Evolutionary conservation across 2,329 filamentous ascomycete species (phyloP), one percentile per base, ranked within the genome.

Genomic region (Trichoderma gracile): DNA sequence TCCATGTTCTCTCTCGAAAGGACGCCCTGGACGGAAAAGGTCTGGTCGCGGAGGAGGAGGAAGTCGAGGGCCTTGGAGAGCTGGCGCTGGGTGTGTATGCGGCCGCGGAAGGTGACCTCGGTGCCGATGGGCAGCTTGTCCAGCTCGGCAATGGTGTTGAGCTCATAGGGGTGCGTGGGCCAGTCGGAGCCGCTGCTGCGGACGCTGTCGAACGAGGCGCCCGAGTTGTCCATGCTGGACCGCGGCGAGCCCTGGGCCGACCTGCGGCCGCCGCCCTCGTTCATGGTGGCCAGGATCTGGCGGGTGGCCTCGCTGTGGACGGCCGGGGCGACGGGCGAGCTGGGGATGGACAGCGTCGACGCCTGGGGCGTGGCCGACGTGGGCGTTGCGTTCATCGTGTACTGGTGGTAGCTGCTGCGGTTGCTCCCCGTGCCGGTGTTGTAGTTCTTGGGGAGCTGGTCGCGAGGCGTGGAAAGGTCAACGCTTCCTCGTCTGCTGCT

Each of bases 61-160:
- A 97, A 97, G 71, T 92, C 91, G 40, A 97, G 82, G 69, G 90
- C 89, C 70, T 91, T 84, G 73, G 92, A 94, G 79, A 97, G 84
- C 70, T 89, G 89, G 53, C 93, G 87, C 65, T 95, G 83, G 64
- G 93, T 91, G 67, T 77, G 72, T 46, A 78, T 78, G 53, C 77
- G 75, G 43, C 77, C 78, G 63, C 78, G 73, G 66, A 80, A 79
- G 59, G 75, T 78, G 55, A 80, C 76, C 55, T 77, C 75, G 19
- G 75, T 76, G 49, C 77, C 78, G 12, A 78, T 62, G 15, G 77
- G 76, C 15, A 78, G 68, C 43, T 65, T 61, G 65, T 77, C 76
- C 52, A 78, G 73, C 71, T 78, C 72, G 19, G 73, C 67, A 45
- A 79, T 73, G 27, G 76, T 73, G 67, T 75, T 78, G 69, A 79